Evolutionary conservation across 148 eudicot genomes (phyloP).

Genomic region (Simmondsia chinensis): DNA sequence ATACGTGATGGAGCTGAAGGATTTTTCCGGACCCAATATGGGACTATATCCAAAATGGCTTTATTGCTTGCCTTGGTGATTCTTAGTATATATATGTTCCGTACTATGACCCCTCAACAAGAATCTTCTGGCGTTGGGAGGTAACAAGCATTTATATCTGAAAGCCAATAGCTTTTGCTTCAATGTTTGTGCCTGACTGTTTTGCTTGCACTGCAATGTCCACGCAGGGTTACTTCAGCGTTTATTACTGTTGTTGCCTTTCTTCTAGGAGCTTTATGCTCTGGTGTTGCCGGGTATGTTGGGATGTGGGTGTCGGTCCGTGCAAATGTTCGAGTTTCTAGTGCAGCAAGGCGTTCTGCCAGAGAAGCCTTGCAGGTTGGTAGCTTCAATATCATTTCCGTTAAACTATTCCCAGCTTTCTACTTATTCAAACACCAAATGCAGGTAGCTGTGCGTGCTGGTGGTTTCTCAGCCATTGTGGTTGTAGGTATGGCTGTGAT

Average conservation of each 20-base stretch:
- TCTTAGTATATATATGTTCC: slow-evolving; percentile 76
- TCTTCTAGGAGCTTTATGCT: slow-evolving; percentile 93
- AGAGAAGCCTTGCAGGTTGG: slow-evolving; percentile 95
- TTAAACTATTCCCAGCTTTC: slow-evolving; percentile 3
- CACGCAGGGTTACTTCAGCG: slow-evolving; percentile 78
- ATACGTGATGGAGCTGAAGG: slow-evolving; percentile 99
- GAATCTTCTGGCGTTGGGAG: slow-evolving; percentile 92
- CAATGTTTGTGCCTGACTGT: not conserved
- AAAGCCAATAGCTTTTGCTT: slow-evolving; percentile 7
- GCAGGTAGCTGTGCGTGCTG: slow-evolving; percentile 98
- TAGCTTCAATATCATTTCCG: slow-evolving; percentile 6
- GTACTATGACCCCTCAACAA: slow-evolving; percentile 81
- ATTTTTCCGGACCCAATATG: slow-evolving; percentile 93
- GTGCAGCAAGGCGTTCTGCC: slow-evolving; percentile 98
- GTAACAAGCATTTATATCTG: slow-evolving; percentile 19
- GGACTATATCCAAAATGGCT: slow-evolving; percentile 97
- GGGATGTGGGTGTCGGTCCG: slow-evolving; percentile 99
- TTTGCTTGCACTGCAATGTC: slow-evolving; percentile 3
- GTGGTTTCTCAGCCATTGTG: slow-evolving; percentile 90
- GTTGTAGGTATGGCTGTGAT: slow-evolving; percentile 97
- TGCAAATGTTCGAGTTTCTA: slow-evolving; percentile 95
- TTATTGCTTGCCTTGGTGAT: slow-evolving; percentile 70
- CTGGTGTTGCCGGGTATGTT: slow-evolving; percentile 96
- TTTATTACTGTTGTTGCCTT: slow-evolving; percentile 83
- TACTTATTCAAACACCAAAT: slow-evolving; percentile 11